Conservation (phyloP, 2,329 filamentous ascomycete genomes). For the Tricladium varicosporioides region DNA sequence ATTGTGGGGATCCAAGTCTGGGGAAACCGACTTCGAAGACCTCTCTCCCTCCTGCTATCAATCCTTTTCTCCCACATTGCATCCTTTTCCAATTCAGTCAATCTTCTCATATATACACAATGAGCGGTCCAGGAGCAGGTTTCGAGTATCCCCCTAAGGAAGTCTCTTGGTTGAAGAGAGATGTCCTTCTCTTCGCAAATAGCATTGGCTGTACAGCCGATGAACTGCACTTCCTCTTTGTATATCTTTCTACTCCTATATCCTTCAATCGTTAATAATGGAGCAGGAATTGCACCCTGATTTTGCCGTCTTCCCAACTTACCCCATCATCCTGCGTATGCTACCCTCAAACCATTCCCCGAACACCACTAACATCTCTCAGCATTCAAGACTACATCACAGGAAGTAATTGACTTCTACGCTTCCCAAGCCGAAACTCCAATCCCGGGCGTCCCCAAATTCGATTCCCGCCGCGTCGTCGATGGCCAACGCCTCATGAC, state of each 20-base stretch:
- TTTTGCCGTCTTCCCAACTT: constrained; percentile 83
- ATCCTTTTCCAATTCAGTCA: too few relatives aligned
- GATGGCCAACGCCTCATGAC: constrained; percentile 66
- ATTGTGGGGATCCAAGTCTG: constrained; percentile 7
- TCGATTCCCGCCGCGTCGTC: constrained; percentile 61
- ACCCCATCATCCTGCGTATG: constrained; percentile 29
- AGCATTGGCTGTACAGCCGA: constrained; percentile 81
- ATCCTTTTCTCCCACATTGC: too few relatives aligned
- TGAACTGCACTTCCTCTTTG: constrained; percentile 91
- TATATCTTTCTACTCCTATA: constrained; percentile 41
- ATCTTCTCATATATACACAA: constrained; percentile 15
- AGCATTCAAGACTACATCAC: constrained; percentile 65
- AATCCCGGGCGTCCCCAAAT: constrained; percentile 65
- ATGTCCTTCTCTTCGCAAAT: constrained; percentile 84
- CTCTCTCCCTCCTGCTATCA: too few relatives aligned
- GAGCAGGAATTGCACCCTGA: constrained; percentile 80
- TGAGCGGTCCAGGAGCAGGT: constrained; percentile 53
- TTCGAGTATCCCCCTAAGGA: constrained; percentile 75
- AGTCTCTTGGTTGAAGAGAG: constrained; percentile 84
- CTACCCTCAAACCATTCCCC: not conserved
- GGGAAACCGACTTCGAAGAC: not conserved
- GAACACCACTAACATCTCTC: constrained; percentile 8
- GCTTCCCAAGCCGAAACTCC: constrained; percentile 49
- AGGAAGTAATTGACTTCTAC: constrained; percentile 71
- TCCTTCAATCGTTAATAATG: constrained; percentile 7